A percentile compares a stretch with the other conserved stretches of the same genome.
phyloP scores from a whole-genome alignment of 1,284 basidiomycete genomes.

The Austroboletus novae-zelandiae region DNA sequence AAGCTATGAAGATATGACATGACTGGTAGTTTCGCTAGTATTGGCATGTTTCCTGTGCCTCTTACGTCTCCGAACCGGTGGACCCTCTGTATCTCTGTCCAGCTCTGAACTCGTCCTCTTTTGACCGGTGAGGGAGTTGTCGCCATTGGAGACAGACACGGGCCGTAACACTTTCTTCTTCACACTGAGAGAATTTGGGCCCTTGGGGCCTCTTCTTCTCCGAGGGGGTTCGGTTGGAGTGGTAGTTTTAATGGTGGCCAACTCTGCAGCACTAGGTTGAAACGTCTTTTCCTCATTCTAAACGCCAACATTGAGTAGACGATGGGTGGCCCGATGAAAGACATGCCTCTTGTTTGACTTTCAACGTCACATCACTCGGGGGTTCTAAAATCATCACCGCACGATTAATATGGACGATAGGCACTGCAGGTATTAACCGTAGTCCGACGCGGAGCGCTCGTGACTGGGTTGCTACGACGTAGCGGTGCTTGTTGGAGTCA shows the following conservation, averaged over 20 bases:
- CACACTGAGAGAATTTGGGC: constrained; percentile 89
- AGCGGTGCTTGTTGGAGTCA: constrained; percentile 86
- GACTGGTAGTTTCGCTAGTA: neutral
- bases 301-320: constrained; percentile 1
- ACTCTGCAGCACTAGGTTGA: constrained; percentile 46
- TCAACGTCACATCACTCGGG: constrained; percentile 72
- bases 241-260: constrained; percentile 37
- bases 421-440: constrained; percentile 74
- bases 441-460: constrained; percentile 63
- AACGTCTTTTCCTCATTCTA: constrained; percentile 58
- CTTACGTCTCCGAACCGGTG: constrained; percentile 31
- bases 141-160: neutral
- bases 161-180: constrained; percentile 69
- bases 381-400: constrained; percentile 90
- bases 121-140: constrained; percentile 1
- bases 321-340: neutral
- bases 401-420: constrained; percentile 86
- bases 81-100: constrained; percentile 5
- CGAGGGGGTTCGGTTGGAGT: constrained; percentile 43
- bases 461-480: constrained; percentile 82
- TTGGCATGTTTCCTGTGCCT: constrained; percentile 29
- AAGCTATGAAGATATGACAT: neutral
- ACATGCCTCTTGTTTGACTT: constrained; percentile 63
- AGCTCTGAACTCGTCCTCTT: constrained; percentile 24
- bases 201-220: constrained; percentile 75